Percentiles rank a stretch among this genome's conserved stretches.
Conservation (phyloP, 805 yeast genomes). For the Candida khao-thaluensis region DNA sequence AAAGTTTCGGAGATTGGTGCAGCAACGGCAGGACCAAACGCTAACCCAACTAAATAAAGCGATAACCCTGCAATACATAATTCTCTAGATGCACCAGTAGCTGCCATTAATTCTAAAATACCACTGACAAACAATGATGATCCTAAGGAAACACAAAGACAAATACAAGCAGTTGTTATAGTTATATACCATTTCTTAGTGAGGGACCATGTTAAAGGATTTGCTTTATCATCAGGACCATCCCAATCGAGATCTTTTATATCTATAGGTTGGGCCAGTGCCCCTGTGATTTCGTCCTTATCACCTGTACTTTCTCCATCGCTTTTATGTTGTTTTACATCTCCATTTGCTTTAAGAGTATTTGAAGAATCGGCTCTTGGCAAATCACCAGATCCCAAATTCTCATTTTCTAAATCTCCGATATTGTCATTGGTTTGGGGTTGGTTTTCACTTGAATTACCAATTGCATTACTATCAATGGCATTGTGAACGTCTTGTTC, state of each 20-base stretch:
- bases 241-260: slow-evolving; percentile 51
- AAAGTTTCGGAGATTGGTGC: slow-evolving; percentile 72
- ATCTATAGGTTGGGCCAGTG: not conserved
- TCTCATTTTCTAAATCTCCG: slow-evolving; percentile 1
- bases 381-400: not conserved
- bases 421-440: not conserved
- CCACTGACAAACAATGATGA: slow-evolving; percentile 72
- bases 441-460: not conserved
- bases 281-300: not conserved
- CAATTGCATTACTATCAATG: not conserved
- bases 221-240: slow-evolving; percentile 55
- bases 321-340: not conserved
- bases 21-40: slow-evolving; percentile 66
- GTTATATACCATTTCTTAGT: slow-evolving; percentile 66
- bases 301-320: not conserved
- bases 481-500: not conserved
- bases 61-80: slow-evolving; percentile 68
- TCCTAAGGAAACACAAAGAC: slow-evolving; percentile 72
- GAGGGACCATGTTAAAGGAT: slow-evolving; percentile 68
- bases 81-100: slow-evolving; percentile 57
- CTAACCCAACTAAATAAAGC: slow-evolving; percentile 67
- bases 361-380: not conserved
- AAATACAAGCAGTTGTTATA: slow-evolving; percentile 59
- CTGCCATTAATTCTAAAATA: slow-evolving; percentile 48
- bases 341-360: not conserved